Evolutionary conservation across 2,329 filamentous ascomycete genomes (phyloP), one percentile per base, ranked within the genome.

Genomic region (Talaromyces sp.): DNA sequence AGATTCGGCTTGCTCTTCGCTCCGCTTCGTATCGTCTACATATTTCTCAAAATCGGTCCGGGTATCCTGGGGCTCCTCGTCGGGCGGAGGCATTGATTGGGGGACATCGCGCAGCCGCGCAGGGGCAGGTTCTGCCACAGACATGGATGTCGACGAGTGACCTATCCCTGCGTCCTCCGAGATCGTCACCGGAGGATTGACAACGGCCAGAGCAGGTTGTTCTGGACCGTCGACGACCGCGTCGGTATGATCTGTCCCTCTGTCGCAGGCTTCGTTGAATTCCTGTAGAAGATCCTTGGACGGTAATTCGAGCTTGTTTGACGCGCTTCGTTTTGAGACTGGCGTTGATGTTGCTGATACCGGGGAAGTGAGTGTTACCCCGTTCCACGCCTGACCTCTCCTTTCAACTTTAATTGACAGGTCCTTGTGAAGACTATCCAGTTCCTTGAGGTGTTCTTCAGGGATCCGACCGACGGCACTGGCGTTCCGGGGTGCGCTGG

Each of bases 11-110:
- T 56, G 58, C 44, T 67, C 68, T 57, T 70, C 64, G 41, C 60
- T 63, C 19, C 71, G 64, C 32, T 64, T 66, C 14, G 66, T 76
- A 50, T 65, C 70, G 24, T 73, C 68, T 41, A 76, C 62, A 56
- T 74, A 76, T 57, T 74, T 75, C 60, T 77, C 72, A 43, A 74
- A 70, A 52, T 76, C 74, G 16, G 69, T 73, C 47, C 67, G 66
- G n/a, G 54, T 62, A 46, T 64, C 64, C 33, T 64, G 53, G 13
- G 54, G 27, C 3, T 60, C 54, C 17, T 58, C 47, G 27, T 48
- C 46, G 19, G 62, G 55, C 14, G 45, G 22, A 11, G 47, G 35
- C 41, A 32, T 49, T 30, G 46, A n/a, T n/a, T 52, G 50, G 7
- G 61, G 52, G 39, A 56, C 57, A 37, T 57, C 47, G 42, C 56